A percentile compares a stretch with the other conserved stretches of the same genome.
Conservation (phyloP, 306 rosid species). For the Cyamopsis tetragonoloba region DNA sequence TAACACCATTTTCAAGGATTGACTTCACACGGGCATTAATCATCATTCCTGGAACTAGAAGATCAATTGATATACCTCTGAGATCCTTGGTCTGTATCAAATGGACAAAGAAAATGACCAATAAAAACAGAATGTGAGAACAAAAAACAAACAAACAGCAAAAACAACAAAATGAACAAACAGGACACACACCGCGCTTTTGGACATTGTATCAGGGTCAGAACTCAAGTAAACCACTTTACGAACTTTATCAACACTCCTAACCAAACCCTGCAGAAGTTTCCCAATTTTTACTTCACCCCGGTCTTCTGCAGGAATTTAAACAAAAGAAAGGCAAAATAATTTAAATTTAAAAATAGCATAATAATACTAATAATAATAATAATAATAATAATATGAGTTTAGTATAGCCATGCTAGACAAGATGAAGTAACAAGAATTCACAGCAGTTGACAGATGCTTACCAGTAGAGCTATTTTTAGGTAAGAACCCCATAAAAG, state of each 20-base stretch:
- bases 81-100: conserved; percentile 76
- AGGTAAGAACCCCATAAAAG: conserved; percentile 79
- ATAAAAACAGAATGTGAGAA: conserved; percentile 21
- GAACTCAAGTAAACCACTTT: conserved; percentile 72
- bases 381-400: background rate
- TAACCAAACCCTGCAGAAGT: conserved; percentile 74
- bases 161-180: background rate
- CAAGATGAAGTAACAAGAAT: conserved; percentile 15
- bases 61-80: conserved; percentile 87
- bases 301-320: conserved; percentile 36
- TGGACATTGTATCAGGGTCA: conserved; percentile 65
- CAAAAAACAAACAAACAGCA: background rate
- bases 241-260: conserved; percentile 69
- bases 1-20: conserved; percentile 83
- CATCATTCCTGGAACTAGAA: conserved; percentile 92
- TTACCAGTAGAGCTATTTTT: conserved; percentile 52
- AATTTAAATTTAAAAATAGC: too few relatives aligned
- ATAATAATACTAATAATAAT: too few relatives aligned
- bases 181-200: conserved; percentile 58
- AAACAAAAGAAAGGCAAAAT: conserved; percentile 4
- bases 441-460: background rate
- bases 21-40: conserved; percentile 79
- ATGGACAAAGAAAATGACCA: conserved; percentile 15
- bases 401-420: conserved; percentile 1
- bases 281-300: conserved; percentile 58